These are phyloP conservation scores for Polytolypa hystricis DNA, from an alignment of 2,329 filamentous ascomycete genomes.

Conservation along the genomic window DNA sequence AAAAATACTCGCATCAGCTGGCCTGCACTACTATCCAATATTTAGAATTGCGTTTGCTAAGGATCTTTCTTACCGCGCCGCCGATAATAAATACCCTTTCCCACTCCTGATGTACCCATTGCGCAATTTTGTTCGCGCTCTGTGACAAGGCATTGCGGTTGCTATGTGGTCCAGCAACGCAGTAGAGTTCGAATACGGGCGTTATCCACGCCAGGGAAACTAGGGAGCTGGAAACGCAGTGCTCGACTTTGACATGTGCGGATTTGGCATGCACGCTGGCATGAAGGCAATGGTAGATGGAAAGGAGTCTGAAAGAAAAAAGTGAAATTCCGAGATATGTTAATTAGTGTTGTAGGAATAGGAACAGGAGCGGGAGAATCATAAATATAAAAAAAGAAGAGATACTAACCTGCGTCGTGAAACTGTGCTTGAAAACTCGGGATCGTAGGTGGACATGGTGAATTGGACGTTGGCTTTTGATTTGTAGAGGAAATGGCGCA, in stretches of 20 bases:
- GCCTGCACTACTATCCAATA: no score
- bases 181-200: conserved; percentile 86
- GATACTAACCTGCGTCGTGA: conserved; percentile 48
- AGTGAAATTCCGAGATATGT: conserved; percentile 6
- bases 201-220: conserved; percentile 86
- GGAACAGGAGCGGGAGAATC: no score
- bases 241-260: conserved; percentile 74
- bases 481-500: conserved; percentile 94
- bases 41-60: no score
- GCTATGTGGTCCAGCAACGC: conserved; percentile 67
- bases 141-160: conserved; percentile 59
- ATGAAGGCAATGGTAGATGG: conserved; percentile 76
- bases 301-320: conserved; percentile 50
- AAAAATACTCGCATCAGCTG: no score
- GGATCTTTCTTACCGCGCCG: conserved; percentile 83
- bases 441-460: conserved; percentile 71
- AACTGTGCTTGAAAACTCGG: conserved; percentile 51
- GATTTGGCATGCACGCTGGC: conserved; percentile 74
- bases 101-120: conserved; percentile 87
- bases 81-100: conserved; percentile 94
- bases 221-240: conserved; percentile 62
- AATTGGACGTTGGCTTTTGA: conserved; percentile 92
- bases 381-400: conserved; percentile 5
- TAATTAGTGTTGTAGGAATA: conserved; percentile 7
- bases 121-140: conserved; percentile 76